phyloP scores from a whole-genome alignment of 768 basidiomycete genomes.

The Tricholoma sp. region DNA sequence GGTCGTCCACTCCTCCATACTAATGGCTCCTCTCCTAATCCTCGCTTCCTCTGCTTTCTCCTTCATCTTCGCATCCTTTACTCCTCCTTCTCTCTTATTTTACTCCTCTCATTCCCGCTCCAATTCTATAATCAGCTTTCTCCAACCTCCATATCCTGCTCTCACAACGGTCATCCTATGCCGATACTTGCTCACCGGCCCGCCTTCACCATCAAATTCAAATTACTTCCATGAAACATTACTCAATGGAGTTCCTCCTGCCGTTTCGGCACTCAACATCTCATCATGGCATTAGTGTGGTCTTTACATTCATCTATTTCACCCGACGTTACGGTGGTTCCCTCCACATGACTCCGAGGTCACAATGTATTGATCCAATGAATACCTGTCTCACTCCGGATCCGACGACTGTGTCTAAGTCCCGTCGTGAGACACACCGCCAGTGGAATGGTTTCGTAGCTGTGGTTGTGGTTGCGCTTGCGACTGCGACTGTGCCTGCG shows the following conservation, averaged over 20 bases:
- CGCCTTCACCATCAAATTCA: conserved; percentile 1
- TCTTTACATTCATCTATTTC: no score
- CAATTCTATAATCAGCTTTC: no score
- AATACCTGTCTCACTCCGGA: not conserved
- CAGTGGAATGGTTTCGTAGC: conserved; percentile 27
- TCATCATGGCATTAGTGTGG: no score
- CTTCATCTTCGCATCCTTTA: not conserved
- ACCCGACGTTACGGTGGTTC: not conserved
- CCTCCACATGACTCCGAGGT: not conserved
- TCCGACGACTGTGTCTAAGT: no score
- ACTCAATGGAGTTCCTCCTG: not conserved
- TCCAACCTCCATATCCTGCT: not conserved
- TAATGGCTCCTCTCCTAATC: no score
- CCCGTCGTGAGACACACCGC: conserved; percentile 10
- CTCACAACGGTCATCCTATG: conserved; percentile 20
- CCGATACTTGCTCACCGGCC: conserved; percentile 15
- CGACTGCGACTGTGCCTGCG: conserved; percentile 14
- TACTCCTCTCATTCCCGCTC: not conserved
- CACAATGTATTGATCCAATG: no score
- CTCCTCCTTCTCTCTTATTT: not conserved
- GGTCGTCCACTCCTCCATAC: not conserved
- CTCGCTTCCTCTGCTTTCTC: not conserved
- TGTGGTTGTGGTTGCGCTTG: conserved; percentile 15
- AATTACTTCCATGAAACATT: not conserved
- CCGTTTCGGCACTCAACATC: no score